Evolutionary conservation across 1,284 basidiomycete genomes (phyloP), one percentile per base, ranked within the genome.

Genomic region (Wolfiporia cocos): DNA sequence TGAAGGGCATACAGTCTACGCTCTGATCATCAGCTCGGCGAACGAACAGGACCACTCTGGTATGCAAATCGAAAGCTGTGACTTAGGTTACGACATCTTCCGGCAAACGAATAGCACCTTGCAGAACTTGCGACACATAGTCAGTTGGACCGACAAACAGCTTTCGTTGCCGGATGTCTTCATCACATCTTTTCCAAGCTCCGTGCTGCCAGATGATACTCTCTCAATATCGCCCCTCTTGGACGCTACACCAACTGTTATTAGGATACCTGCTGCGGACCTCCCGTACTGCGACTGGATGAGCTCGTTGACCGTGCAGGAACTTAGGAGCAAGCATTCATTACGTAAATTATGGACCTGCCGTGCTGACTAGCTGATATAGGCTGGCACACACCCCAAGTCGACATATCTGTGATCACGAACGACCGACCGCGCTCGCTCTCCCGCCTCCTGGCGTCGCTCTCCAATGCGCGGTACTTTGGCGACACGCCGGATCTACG

Each of bases 371-470:
- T 20, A 11, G 5, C 20, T 24, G 26, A 37, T 37, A 22, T 53
- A 92, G 88, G 79, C 55, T 92, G 86, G 86, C 70, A 88, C 52
- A 56, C 62, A 1, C 86, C 86, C 3, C 67, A 64, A 26, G 63
- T 91, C 20, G 81, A 86, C 26, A 61, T 91, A 31, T 76, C 73
- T 33, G 71, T 92, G 31, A 83, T 91, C 40, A 91, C 88, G 0
- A 80, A 88, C 47, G 71, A 86, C 54, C 71, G 89, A 37, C 80
- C 87, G 5, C 57, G 62, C n/a, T 91, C 89, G 1, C 72, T 92
- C 2, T 51, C 52, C 11, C 78, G 89, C 5, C 68, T 92, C 1
- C 57, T 92, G 7, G 48, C 56, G 5, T 91, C 88, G 0, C 63
- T 90, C 5, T 61, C 66, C n/a, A 57, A 49, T 3, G 76, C 78